Base-by-base conservation (phyloP, 2,329 filamentous ascomycete species). In the Alternaria atra region DNA sequence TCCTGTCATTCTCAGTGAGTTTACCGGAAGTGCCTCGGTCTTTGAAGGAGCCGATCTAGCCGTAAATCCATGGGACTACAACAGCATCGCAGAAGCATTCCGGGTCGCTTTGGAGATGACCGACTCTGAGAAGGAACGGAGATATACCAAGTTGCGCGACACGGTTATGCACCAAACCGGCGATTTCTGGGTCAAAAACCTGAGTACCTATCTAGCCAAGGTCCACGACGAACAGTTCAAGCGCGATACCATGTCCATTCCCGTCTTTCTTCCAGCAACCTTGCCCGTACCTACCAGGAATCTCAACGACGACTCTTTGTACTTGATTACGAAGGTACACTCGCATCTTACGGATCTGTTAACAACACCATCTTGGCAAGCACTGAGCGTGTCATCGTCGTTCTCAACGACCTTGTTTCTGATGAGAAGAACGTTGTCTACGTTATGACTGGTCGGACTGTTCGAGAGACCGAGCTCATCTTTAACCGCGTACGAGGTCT, bases 21-120 rank as follows among this genome's bases (percentile, higher is more conserved):
- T 98, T 75, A 97, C 94, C 2, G 95, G 94, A 25, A 97, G 93
- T 61, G 90, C 94, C 1, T 92, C 91, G 0, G 85, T 98, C 2
- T 97, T 98, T 72, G 88, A 88, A 15, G 88, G 90, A 46, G 88
- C 92, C 60, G 91, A 95, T 65, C 85, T 98, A 13, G 87, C 92
- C 0, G 91, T 98, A 72, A 98, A 98, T 75, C 94, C 94, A 0
- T 98, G 94, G 94, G 92, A 97, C 76, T 97, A 97, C 77, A 87
- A 90, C 35, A 89, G 93, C 75, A 96, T 92, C 70, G 92, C 93
- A 52, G 89, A 95, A 32, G 92, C 93, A 9, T 94, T 98, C 80
- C 90, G 91, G 77, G 84, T 86, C 54, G 93, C 94, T 0, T 82
- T 98, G 17, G 91, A 94, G 67, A 96, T 97, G 90, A 82, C 80